Evolutionary conservation across 2,329 filamentous ascomycete genomes (phyloP), one percentile per base, ranked within the genome.

Genomic region (Decorospora gaudefroyi): DNA sequence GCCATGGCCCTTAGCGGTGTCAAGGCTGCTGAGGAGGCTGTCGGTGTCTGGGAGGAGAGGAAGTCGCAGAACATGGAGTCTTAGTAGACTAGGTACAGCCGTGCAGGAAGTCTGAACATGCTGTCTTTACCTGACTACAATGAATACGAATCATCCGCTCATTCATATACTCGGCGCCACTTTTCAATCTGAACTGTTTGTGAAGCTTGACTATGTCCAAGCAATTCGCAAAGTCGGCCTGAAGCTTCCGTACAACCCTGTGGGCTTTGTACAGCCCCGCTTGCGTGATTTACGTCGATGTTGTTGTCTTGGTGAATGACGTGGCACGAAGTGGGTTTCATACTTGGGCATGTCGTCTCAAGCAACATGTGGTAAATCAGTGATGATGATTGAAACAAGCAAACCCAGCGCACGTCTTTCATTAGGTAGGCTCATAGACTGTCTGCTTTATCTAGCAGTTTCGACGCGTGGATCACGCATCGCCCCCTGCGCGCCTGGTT

Each of bases 1-100:
- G 90, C 90, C 38, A 96, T 96, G 90, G 88, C 82, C 13, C 78
- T 95, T 26, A 86, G 81, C 44, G 90, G 90, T 57, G 87, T 95
- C 64, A 95, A 95, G 80, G 90, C 90, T 62, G 90, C 90, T 7
- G 90, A 96, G 75, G 90, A 92, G 73, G 87, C 86, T 0, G 75
- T 95, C 54, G 82, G 79, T 56, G 79, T 95, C 44, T 90, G 89
- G 59, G 88, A 93, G 25, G 72, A 82, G 58, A 84, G 90, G 59
- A 86, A 88, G 81, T 81, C 81, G 61, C 82, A 93, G 78, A 90
- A 90, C 62, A 80, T 78, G n/a, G 72, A 81, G 69, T 62, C 39
- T 17, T 57, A 30, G 40, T 38, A 22, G 33, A 9, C 35, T 19
- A 8, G 17, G n/a, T 21, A 11, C 35, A 28, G 19, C 17, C 8